Evolutionary conservation across 306 rosid genomes (phyloP).

Genomic region (Aeschynomene evenia): DNA sequence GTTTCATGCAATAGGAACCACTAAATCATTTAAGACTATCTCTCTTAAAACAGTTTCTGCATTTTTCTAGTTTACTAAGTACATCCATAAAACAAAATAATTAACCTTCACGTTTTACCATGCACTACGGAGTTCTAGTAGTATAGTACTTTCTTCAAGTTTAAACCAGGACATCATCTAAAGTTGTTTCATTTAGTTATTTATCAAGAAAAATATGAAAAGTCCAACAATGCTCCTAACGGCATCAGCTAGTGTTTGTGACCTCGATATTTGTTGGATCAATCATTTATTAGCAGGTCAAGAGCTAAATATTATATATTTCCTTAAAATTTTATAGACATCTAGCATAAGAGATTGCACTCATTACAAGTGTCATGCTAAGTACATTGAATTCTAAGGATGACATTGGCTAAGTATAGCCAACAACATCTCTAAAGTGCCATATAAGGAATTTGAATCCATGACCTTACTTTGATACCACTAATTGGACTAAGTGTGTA

Average conservation of each 20-base stretch:
- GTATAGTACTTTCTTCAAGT: constrained; percentile 11
- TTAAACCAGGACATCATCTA: constrained; percentile 1
- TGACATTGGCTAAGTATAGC: too few relatives aligned
- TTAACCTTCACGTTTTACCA: not conserved
- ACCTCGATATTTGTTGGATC: not conserved
- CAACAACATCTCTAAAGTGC: too few relatives aligned
- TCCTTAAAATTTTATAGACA: not conserved
- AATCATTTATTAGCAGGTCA: not conserved
- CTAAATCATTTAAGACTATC: constrained; percentile 6
- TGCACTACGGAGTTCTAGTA: constrained; percentile 5
- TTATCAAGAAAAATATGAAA: constrained; percentile 11
- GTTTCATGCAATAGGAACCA: constrained; percentile 11
- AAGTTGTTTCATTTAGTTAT: not conserved
- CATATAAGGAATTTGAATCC: too few relatives aligned
- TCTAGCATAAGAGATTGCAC: not conserved
- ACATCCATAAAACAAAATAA: not conserved
- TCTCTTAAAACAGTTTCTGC: not conserved
- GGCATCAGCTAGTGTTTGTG: not conserved
- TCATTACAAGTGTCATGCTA: too few relatives aligned
- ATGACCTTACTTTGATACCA: too few relatives aligned
- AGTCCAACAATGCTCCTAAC: not conserved
- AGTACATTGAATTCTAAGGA: too few relatives aligned
- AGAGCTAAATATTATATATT: not conserved
- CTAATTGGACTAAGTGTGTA: not conserved
- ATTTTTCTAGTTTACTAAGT: not conserved